Percentiles rank a stretch among this genome's conserved stretches.
phyloP scores from a whole-genome alignment of 805 yeast species.

The Wickerhamomyces silvicola region DNA sequence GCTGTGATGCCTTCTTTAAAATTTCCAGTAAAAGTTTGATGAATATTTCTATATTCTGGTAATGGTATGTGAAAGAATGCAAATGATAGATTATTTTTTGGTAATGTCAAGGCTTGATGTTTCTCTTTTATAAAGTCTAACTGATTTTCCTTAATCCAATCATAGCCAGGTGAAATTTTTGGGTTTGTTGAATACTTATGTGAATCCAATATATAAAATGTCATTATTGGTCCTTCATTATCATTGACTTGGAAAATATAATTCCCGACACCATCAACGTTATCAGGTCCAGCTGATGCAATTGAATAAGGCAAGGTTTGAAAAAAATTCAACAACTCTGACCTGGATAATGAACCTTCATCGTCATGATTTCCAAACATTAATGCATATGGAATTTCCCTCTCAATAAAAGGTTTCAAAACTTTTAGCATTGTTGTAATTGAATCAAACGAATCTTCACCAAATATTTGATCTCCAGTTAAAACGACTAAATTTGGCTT shows the following conservation, averaged over 20 bases:
- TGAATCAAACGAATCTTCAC: constrained; percentile 72
- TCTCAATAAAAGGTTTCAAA: constrained; percentile 55
- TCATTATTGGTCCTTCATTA: constrained; percentile 37
- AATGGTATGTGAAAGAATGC: constrained; percentile 94
- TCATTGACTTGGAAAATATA: constrained; percentile 50
- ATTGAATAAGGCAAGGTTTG: constrained; percentile 61
- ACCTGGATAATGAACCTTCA: constrained; percentile 64
- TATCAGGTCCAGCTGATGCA: constrained; percentile 55
- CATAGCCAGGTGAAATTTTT: constrained; percentile 73
- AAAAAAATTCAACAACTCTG: constrained; percentile 52
- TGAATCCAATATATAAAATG: constrained; percentile 75
- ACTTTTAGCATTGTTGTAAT: constrained; percentile 78
- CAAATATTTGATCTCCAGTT: constrained; percentile 91
- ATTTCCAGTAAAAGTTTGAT: constrained; percentile 49
- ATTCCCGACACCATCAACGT: constrained; percentile 79
- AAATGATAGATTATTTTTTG: constrained; percentile 53
- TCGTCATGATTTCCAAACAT: constrained; percentile 94
- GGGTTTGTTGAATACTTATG: constrained; percentile 69
- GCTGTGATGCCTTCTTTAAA: constrained; percentile 73
- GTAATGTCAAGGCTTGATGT: constrained; percentile 24
- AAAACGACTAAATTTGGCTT: constrained; percentile 79
- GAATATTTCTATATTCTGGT: constrained; percentile 64
- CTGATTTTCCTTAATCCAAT: constrained; percentile 73
- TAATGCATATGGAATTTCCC: constrained; percentile 77
- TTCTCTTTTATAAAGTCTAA: constrained; percentile 45